Percentiles rank a stretch among this genome's conserved stretches.
Conservation (phyloP, 73 alveolate species). For the Tetrahymena elliotti region DNA sequence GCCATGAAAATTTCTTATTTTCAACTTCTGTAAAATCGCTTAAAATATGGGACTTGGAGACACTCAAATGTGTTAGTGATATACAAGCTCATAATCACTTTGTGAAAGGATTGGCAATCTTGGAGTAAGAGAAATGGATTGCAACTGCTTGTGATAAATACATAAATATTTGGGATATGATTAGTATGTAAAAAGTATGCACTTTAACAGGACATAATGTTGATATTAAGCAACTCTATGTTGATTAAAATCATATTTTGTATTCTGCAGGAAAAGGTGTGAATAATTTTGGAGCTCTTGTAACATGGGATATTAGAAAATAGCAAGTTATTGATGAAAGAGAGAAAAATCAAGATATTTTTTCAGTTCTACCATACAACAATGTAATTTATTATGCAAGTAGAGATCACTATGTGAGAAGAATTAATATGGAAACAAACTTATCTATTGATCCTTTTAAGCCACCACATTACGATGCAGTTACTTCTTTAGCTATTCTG, state of each 20-base stretch:
- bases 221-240: conserved; percentile 43
- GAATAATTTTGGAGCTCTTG: conserved; percentile 11
- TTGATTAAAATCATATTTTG: conserved; percentile 21
- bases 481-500: conserved; percentile 39
- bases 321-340: conserved; percentile 34
- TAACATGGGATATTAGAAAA: conserved; percentile 63
- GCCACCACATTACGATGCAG: conserved; percentile 63
- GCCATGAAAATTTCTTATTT: conserved; percentile 51
- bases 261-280: conserved; percentile 59
- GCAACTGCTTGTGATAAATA: conserved; percentile 56
- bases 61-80: conserved; percentile 40
- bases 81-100: conserved; percentile 38
- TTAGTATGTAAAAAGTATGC: conserved; percentile 42
- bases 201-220: conserved; percentile 54
- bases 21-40: conserved; percentile 46
- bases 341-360: conserved; percentile 57
- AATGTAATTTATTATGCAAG: conserved; percentile 46
- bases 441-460: conserved; percentile 37
- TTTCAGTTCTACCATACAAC: conserved; percentile 23
- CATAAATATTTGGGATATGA: conserved; percentile 59
- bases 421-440: conserved; percentile 4
- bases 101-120: conserved; percentile 42
- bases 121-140: conserved; percentile 46
- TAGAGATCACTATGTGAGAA: conserved; percentile 43
- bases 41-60: conserved; percentile 66